Conservation (phyloP, 108 stramenopile species). For the Aurantiochytrium sp. region DNA sequence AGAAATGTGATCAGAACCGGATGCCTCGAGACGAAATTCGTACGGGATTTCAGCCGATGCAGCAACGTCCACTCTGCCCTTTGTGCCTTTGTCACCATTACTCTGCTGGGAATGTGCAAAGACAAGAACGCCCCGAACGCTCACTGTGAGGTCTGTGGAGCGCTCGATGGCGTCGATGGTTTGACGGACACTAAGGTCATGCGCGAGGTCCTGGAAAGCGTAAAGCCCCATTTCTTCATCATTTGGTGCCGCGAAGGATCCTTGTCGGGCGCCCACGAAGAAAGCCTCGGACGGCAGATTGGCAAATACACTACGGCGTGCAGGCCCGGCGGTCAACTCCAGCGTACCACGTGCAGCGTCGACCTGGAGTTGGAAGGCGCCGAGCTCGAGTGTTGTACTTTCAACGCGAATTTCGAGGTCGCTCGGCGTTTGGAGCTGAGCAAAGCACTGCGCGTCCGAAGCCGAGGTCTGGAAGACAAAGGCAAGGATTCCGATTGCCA, state of each 20-base stretch:
- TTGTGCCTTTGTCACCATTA: no score
- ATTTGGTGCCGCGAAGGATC: not conserved
- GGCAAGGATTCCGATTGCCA: not conserved
- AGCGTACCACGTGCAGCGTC: no score
- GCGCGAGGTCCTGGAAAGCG: not conserved
- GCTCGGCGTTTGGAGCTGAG: not conserved
- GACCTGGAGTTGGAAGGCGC: no score
- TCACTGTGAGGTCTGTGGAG: not conserved
- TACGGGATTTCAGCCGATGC: not conserved
- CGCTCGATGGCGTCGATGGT: not conserved
- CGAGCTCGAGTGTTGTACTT: not conserved
- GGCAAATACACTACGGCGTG: not conserved
- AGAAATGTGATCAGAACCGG: not conserved
- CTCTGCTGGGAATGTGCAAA: not conserved
- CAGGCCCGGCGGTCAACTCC: no score
- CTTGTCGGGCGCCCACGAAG: not conserved
- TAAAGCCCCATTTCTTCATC: slow-evolving; percentile 1
- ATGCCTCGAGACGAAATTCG: not conserved
- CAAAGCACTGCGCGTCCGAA: not conserved
- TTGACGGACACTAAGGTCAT: not conserved
- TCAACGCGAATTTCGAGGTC: not conserved
- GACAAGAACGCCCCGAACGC: not conserved
- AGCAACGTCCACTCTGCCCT: no score
- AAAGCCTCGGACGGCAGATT: not conserved
- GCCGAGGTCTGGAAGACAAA: not conserved